Percentiles rank a stretch among this genome's conserved stretches.
These are phyloP conservation scores for Plenodomus tracheiphilus DNA, from an alignment of 2,329 filamentous ascomycete species.

Conservation along the genomic window DNA sequence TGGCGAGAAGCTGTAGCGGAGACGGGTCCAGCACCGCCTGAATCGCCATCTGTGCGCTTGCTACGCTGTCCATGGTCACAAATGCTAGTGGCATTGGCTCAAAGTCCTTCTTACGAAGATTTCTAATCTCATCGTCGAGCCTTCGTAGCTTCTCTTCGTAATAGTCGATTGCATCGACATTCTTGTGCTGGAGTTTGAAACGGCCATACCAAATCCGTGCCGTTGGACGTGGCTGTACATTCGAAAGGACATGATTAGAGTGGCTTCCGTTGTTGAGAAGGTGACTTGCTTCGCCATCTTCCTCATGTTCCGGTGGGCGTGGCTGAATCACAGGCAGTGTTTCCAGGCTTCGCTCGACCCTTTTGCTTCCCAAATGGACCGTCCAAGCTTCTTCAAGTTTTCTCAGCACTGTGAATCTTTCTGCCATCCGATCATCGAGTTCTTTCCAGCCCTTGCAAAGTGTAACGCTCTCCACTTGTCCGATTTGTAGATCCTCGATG, in stretches of 20 bases:
- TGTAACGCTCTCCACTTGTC: slow-evolving; percentile 84
- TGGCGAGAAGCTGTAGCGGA: slow-evolving; percentile 82
- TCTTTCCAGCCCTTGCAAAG: slow-evolving; percentile 85
- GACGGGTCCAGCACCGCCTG: slow-evolving; percentile 92
- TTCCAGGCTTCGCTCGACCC: slow-evolving; percentile 53
- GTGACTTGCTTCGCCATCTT: slow-evolving; percentile 58
- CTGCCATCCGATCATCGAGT: slow-evolving; percentile 72
- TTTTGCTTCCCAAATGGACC: slow-evolving; percentile 66
- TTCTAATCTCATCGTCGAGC: slow-evolving; percentile 73
- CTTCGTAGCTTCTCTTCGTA: slow-evolving; percentile 83
- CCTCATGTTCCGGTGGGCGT: slow-evolving; percentile 38
- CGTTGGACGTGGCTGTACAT: slow-evolving; percentile 62
- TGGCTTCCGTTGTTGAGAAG: slow-evolving; percentile 58
- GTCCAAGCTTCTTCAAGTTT: slow-evolving; percentile 85
- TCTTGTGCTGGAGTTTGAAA: slow-evolving; percentile 70
- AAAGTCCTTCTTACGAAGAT: slow-evolving; percentile 75
- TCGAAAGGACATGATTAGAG: slow-evolving; percentile 48
- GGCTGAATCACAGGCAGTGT: slow-evolving; percentile 57
- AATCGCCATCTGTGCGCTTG: slow-evolving; percentile 90
- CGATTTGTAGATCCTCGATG: slow-evolving; percentile 85
- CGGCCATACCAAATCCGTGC: slow-evolving; percentile 78
- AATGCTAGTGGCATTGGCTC: slow-evolving; percentile 83
- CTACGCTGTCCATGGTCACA: slow-evolving; percentile 95
- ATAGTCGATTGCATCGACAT: slow-evolving; percentile 90
- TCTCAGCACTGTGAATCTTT: slow-evolving; percentile 67